Evolutionary conservation across 1,284 basidiomycete species (phyloP).

Genomic region (Xerocomus tenax): DNA sequence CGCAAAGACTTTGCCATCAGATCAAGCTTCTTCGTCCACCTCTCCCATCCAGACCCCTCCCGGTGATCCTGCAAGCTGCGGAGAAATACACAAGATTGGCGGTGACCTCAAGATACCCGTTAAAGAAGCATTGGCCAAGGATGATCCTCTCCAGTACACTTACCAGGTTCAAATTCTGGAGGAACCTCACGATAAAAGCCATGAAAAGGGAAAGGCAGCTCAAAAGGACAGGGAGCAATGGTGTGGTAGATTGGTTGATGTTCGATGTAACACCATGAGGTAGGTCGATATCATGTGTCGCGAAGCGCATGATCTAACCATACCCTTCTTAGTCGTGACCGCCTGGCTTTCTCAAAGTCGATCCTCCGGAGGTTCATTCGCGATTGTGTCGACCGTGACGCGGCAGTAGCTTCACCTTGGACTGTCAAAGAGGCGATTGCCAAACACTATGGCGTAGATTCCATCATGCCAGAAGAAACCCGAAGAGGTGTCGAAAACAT

Average conservation of each 20-base stretch:
- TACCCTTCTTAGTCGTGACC: conserved; percentile 64
- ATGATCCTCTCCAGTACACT: conserved; percentile 77
- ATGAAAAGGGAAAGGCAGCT: conserved; percentile 49
- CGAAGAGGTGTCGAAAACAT: conserved; percentile 68
- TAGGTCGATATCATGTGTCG: conserved; percentile 31
- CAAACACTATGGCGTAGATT: conserved; percentile 72
- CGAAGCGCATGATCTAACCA: conserved; percentile 4
- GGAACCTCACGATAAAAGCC: conserved; percentile 60
- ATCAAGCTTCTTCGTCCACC: conserved; percentile 30
- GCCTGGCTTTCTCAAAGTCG: conserved; percentile 90
- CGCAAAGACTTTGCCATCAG: conserved; percentile 33
- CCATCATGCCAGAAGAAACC: conserved; percentile 79
- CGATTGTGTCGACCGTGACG: conserved; percentile 85
- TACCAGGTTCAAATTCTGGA: conserved; percentile 85
- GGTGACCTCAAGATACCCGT: conserved; percentile 69
- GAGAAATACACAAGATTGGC: conserved; percentile 59
- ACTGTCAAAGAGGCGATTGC: conserved; percentile 83
- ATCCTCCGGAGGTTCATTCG: conserved; percentile 93
- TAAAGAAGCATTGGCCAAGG: conserved; percentile 63
- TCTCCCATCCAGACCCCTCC: conserved; percentile 26
- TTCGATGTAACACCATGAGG: conserved; percentile 74
- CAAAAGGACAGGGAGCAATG: conserved; percentile 49
- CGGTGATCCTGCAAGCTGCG: conserved; percentile 33
- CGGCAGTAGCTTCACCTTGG: conserved; percentile 91
- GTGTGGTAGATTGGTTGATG: conserved; percentile 69